These are phyloP conservation scores for Lepiota venenata DNA, from an alignment of 768 basidiomycete genomes.

Conservation along the genomic window DNA sequence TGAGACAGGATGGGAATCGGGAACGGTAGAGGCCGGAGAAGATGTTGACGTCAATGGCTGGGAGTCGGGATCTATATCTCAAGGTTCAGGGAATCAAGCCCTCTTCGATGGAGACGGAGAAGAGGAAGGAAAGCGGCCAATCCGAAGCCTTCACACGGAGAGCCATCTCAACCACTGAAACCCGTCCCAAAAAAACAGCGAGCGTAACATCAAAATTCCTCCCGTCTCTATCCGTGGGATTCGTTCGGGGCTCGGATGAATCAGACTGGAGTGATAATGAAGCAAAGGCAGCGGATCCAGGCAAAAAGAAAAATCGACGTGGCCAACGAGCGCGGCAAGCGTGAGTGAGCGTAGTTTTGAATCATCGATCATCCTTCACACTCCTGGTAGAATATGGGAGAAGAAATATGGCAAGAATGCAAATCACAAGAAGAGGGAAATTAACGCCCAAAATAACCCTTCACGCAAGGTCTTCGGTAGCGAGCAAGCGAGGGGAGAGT, in stretches of 20 bases:
- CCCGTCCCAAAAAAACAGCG: conserved; percentile 8
- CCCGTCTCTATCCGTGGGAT: conserved; percentile 86
- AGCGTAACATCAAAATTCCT: conserved; percentile 53
- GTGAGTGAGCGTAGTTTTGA: conserved; percentile 51
- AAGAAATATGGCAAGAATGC: conserved; percentile 91
- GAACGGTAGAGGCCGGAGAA: conserved; percentile 25
- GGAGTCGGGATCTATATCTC: conserved; percentile 51
- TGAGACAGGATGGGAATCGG: conserved; percentile 31
- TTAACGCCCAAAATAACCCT: conserved; percentile 1
- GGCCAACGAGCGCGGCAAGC: conserved; percentile 93
- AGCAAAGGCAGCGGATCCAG: conserved; percentile 40
- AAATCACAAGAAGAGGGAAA: conserved; percentile 75
- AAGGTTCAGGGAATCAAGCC: conserved; percentile 28
- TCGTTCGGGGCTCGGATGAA: conserved; percentile 69
- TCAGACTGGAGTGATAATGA: conserved; percentile 76
- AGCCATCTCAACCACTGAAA: conserved; percentile 5
- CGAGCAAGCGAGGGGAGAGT: background rate
- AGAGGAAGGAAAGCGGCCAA: conserved; percentile 13
- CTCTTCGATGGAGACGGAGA: conserved; percentile 17
- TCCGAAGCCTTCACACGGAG: conserved; percentile 17
- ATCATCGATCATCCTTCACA: background rate
- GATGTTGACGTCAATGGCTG: conserved; percentile 36
- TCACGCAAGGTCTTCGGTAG: background rate
- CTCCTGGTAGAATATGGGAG: conserved; percentile 85
- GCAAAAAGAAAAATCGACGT: conserved; percentile 77